Evolutionary conservation across 1,284 basidiomycete genomes (phyloP).

Genomic region (Pseudozyma tsukubaensis): DNA sequence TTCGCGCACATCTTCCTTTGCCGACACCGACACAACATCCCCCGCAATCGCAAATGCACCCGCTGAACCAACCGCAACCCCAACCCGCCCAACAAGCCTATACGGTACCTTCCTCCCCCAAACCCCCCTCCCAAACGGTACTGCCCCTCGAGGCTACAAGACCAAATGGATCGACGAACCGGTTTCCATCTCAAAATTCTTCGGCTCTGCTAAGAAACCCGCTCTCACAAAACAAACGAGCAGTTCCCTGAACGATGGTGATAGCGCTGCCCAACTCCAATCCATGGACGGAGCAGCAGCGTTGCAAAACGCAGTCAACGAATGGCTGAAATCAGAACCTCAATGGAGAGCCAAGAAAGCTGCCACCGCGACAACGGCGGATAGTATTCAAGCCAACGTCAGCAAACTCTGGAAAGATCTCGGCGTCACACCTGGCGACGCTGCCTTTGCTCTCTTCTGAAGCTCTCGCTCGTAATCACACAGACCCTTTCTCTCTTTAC

Average conservation of each 20-base stretch:
- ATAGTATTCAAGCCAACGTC: slow-evolving; percentile 24
- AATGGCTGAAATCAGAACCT: slow-evolving; percentile 28
- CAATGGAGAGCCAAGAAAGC: slow-evolving; percentile 7
- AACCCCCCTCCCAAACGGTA: slow-evolving; percentile 8
- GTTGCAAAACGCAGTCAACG: slow-evolving; percentile 28
- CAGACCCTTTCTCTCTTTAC: background rate
- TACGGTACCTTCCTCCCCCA: slow-evolving; percentile 36
- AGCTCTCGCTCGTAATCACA: background rate
- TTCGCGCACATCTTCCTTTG: slow-evolving; percentile 23
- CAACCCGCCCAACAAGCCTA: slow-evolving; percentile 14
- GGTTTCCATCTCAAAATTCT: slow-evolving; percentile 50
- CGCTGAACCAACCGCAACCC: background rate
- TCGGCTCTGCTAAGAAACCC: slow-evolving; percentile 30
- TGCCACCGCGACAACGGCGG: background rate
- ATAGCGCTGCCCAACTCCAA: background rate
- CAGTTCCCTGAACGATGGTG: too few species aligned
- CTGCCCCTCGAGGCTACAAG: slow-evolving; percentile 32
- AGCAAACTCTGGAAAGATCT: slow-evolving; percentile 31
- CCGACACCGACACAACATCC: background rate
- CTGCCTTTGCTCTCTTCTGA: slow-evolving; percentile 13
- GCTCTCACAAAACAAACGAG: background rate
- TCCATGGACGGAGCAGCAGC: background rate
- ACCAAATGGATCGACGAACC: slow-evolving; percentile 59
- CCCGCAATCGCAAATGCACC: background rate
- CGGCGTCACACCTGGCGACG: slow-evolving; percentile 9